phyloP scores from a whole-genome alignment of 163 green algal species.

The Coccomyxa subellipsoidea region DNA sequence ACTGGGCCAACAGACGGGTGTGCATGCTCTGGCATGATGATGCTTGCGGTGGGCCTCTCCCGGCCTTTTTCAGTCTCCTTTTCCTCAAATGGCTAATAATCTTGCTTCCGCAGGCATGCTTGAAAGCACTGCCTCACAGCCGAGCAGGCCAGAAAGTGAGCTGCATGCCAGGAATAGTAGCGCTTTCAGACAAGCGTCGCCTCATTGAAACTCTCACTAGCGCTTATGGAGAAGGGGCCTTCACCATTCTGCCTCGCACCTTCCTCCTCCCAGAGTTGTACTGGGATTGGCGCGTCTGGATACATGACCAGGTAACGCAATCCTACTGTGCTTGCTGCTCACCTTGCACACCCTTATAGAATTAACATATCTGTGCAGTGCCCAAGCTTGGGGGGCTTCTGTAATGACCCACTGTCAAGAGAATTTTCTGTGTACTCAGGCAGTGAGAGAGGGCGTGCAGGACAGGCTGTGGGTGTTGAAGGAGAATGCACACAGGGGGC shows the following conservation, averaged over 20 bases:
- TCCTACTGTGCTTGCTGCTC: too few species aligned
- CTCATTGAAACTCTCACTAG: constrained; percentile 53
- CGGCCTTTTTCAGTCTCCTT: too few species aligned
- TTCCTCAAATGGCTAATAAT: too few species aligned
- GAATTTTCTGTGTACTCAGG: not conserved
- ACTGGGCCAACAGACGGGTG: constrained; percentile 50
- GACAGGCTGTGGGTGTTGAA: constrained; percentile 72
- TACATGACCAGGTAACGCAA: constrained; percentile 28
- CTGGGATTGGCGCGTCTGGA: constrained; percentile 33
- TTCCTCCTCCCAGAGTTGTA: constrained; percentile 55
- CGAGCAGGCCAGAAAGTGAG: constrained; percentile 55
- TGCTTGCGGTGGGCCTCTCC: too few species aligned
- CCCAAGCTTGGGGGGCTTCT: not conserved
- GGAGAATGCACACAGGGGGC: constrained; percentile 70
- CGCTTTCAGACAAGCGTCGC: constrained; percentile 61
- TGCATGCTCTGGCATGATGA: not conserved
- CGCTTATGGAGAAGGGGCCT: constrained; percentile 53
- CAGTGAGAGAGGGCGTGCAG: not conserved
- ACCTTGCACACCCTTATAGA: too few species aligned
- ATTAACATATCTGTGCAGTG: too few species aligned
- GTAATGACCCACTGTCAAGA: not conserved
- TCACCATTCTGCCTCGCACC: constrained; percentile 45
- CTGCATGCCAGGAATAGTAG: constrained; percentile 59
- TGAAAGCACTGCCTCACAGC: constrained; percentile 26
- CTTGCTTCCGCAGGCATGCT: constrained; percentile 34